Base-by-base conservation (phyloP, 1,284 basidiomycete species). In the Vanrija humicola region DNA sequence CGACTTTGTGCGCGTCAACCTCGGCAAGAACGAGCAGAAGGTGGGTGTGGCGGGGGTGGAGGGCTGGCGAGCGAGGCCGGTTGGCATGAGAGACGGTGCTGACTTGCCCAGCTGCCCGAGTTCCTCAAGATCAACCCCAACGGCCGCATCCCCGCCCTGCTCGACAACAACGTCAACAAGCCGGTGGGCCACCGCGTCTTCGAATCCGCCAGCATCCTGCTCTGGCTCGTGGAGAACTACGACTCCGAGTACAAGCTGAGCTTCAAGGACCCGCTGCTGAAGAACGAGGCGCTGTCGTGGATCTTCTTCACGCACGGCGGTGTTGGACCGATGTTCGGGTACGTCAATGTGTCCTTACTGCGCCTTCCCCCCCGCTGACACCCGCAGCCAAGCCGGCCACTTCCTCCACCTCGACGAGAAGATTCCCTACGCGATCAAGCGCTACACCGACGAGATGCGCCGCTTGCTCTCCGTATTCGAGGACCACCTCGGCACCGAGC, bases 401-500 rank as follows among this genome's bases (percentile, higher is more conserved):
- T 56, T 52, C 38, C 21, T 52, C 21, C 25, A 29, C 38, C 34
- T 12, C 25, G 26, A 29, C 19, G 38, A 73, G 54, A 75, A 75
- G 63, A 70, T 74, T 51, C 70, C 70, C 12, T 74, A 74, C 62
- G 76, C 67, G 19, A 77, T 79, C 59, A 73, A 74, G 83, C 82
- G 87, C 49, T 91, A 88, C 75, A 63, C 81, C 25, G 82, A 86
- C 29, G 90, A 91, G 79, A 86, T 86, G 3, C 85, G 85, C 68
- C 82, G 89, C 29, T 80, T 92, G 5, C 89, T 86, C 68, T 76
- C 81, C 44, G 89, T 91, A 7, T 80, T 90, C 53, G 84, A 91
- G 61, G 82, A 83, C 52, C 83, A 84, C 23, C 81, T 92, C 3
- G 70, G 77, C 29, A 79, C 79, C 5, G 62, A 63, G 46, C 60